Evolutionary conservation across 768 basidiomycete species (phyloP), one percentile per base, ranked within the genome.

Genomic region (Pisolithus marmoratus): DNA sequence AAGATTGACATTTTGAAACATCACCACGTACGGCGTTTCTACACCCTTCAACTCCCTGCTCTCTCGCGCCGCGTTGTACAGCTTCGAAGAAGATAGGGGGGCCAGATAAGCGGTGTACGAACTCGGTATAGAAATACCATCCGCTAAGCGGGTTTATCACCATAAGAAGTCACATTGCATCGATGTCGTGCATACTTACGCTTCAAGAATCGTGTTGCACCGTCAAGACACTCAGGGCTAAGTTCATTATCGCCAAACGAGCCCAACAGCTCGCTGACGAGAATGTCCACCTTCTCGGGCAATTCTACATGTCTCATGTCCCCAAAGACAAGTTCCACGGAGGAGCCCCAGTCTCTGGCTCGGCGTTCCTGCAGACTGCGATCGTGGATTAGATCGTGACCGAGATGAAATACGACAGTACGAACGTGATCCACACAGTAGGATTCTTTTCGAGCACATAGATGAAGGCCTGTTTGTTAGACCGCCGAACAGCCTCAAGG

Each of bases 161-260:
- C 29, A 29, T 41, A 52, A 37, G 43, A 19, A 24, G 41, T 53
- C 52, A 37, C 15, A n/a, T 20, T 42, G 19, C 46, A 43, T 36
- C 34, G 27, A 46, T 12, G n/a, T 40, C 34, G 7, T 40, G 48
- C 38, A 31, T 8, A 56, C 63, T 40, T 51, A 94, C 93, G 77
- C 76, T 96, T 95, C 64, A 99, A 73, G 64, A 93, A 94, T 45
- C 95, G 76, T 81, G 87, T 83, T 8, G 92, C 94, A 12, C 96
- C 96, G 65, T 99, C 96, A 34, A 99, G 74, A 70, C 96, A 99
- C 68, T 99, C 96, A 0, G 96, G 96, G 63, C 93, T 94, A 45
- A 98, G 81, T 67, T 99, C 96, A 54, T 99, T 99, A 70, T 99
- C 96, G 2, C 95, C 96, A 72, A 99, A 98, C 4, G 92, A 94